These are phyloP conservation scores for Stemphylium vesicarium DNA, from an alignment of 2,329 filamentous ascomycete species.

Conservation along the genomic window DNA sequence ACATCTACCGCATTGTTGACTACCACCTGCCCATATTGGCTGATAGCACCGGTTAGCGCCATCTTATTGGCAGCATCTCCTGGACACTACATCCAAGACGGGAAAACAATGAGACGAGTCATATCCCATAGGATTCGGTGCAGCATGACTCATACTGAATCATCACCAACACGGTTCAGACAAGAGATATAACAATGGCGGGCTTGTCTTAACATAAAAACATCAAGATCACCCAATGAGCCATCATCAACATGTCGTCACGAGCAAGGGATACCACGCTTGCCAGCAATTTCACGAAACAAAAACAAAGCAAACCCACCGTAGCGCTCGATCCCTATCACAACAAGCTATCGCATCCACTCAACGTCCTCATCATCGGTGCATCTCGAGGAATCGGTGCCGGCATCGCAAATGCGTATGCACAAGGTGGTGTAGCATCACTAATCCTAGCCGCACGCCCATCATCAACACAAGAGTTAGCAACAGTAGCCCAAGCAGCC, in stretches of 20 bases:
- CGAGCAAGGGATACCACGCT: conserved; percentile 23
- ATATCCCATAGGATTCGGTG: background rate
- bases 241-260: conserved; percentile 11
- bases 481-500: conserved; percentile 17
- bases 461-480: conserved; percentile 24
- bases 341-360: conserved; percentile 26
- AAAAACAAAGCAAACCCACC: conserved; percentile 17
- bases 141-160: conserved; percentile 1
- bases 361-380: conserved; percentile 42
- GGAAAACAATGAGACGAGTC: background rate
- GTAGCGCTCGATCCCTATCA: conserved; percentile 19
- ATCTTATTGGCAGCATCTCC: too few species aligned
- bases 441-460: conserved; percentile 35
- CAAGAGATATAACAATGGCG: too few species aligned
- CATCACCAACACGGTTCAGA: too few species aligned
- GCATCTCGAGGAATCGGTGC: conserved; percentile 44
- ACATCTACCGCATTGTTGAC: too few species aligned
- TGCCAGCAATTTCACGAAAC: conserved; percentile 25
- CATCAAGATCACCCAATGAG: too few species aligned
- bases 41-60: too few species aligned
- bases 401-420: conserved; percentile 38
- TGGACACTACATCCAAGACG: too few species aligned
- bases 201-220: too few species aligned
- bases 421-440: conserved; percentile 30
- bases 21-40: too few species aligned